A percentile compares a stretch with the other conserved stretches of the same genome.
These are phyloP conservation scores for Fusarium nygamai DNA, from an alignment of 2,329 filamentous ascomycete genomes.

Conservation along the genomic window DNA sequence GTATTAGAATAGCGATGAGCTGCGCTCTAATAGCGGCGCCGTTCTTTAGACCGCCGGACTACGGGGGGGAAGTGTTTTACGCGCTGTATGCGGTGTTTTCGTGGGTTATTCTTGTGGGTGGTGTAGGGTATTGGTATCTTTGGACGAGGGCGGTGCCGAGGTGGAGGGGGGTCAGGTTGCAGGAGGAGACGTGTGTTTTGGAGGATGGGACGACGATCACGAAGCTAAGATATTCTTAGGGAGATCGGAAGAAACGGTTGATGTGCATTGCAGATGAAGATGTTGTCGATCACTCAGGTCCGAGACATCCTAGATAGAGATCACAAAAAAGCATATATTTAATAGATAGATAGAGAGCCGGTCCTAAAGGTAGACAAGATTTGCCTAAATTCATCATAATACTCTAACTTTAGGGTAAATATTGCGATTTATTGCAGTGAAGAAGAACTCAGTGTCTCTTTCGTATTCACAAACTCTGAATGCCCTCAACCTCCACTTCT, in stretches of 20 bases:
- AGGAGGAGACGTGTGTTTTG: slow-evolving; percentile 68
- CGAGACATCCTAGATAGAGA: background rate
- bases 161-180: slow-evolving; percentile 67
- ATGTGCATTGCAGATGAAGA: background rate
- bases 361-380: rapidly evolving
- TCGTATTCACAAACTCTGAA: background rate
- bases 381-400: background rate
- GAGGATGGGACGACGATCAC: slow-evolving; percentile 75
- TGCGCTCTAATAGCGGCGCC: slow-evolving; percentile 67
- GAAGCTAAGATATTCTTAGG: slow-evolving; percentile 53
- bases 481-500: background rate
- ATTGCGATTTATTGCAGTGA: no score
- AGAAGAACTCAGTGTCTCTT: background rate
- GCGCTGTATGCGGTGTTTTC: slow-evolving; percentile 65
- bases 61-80: slow-evolving; percentile 58
- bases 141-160: slow-evolving; percentile 69
- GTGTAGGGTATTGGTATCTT: slow-evolving; percentile 73
- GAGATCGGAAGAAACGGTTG: background rate
- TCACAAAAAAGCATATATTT: background rate
- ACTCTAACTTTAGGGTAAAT: no score
- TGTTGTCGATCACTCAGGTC: background rate
- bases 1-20: slow-evolving; percentile 63
- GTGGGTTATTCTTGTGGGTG: slow-evolving; percentile 61
- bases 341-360: background rate
- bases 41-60: slow-evolving; percentile 67